Evolutionary conservation across 306 rosid genomes (phyloP).

Genomic region (Malus sylvestris): DNA sequence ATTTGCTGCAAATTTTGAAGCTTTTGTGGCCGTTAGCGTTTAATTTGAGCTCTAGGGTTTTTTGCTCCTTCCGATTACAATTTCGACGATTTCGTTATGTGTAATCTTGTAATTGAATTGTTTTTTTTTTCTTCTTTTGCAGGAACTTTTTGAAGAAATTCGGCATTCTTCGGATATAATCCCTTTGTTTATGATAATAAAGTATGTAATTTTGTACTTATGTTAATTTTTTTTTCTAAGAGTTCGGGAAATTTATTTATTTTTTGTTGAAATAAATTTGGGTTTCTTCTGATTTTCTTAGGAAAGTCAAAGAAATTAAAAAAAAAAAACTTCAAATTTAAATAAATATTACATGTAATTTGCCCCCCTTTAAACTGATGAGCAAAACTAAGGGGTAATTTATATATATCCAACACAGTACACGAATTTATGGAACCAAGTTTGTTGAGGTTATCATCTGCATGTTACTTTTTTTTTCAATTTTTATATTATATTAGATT

Average conservation of each 20-base stretch:
- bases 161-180: neutral
- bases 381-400: neutral
- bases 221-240: neutral
- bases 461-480: neutral
- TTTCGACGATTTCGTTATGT: neutral
- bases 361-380: neutral
- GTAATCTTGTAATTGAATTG: neutral
- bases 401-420: neutral
- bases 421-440: neutral
- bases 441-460: neutral
- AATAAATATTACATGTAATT: neutral
- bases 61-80: neutral
- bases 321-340: neutral
- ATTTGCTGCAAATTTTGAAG: slow-evolving; percentile 11
- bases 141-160: slow-evolving; percentile 12
- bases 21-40: slow-evolving; percentile 14
- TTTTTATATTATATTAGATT: neutral
- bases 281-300: slow-evolving; percentile 12
- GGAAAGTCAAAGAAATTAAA: neutral
- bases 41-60: neutral
- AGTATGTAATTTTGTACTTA: slow-evolving; percentile 22
- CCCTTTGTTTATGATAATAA: slow-evolving; percentile 29
- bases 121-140: slow-evolving; percentile 7
- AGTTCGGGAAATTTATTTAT: neutral
- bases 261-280: neutral